Evolutionary conservation across 768 basidiomycete species (phyloP), one percentile per base, ranked within the genome.

Genomic region (Macrolepiota dolichaula): DNA sequence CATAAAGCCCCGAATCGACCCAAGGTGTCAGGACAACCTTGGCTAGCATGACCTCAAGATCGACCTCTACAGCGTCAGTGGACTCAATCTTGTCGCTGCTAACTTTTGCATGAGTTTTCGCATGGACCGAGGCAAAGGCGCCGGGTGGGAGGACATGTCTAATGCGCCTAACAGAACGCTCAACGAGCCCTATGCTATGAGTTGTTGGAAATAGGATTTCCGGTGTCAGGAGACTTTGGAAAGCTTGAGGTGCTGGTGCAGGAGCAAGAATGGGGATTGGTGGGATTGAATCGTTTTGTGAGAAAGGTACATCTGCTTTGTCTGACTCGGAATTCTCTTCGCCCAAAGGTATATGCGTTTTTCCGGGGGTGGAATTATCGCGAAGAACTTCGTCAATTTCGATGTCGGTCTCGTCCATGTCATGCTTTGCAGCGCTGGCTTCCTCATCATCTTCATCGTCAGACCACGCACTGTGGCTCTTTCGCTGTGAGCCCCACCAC

Each of bases 401-500:
- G 9, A 3, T 2, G 42, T 12, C 17, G 27, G 11, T 6, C 2
- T 47, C 22, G 13, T 11, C 12, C 22, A 4, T 49, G 17, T 13
- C 36, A 11, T 40, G 22, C 24, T 42, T 2, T 17, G 35, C 22
- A n/a, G 12, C 25, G 22, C 17, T 32, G 24, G 42, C 50, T 11
- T 51, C 11, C 7, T 54, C 52, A 11, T 10, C 50, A 29, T 42
- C 37, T 19, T 59, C 57, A 10, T 32, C 57, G 12, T 44, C 57
- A 9, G 57, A 59, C 50, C 50, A 59, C 10, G 25, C 13, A 13
- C 37, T 42, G 13, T 13, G 36, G 13, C 9, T 22, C 22, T 36
- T 29, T 40, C 27, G 42, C 12, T 51, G 57, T 7, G 50, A 51
- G 17, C 64, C 64, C 54, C 55, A 65, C 27, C 55, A 40, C 19